Evolutionary conservation across 1,139 yeast genomes (phyloP).

Genomic region (Zygoascus hellenicus): DNA sequence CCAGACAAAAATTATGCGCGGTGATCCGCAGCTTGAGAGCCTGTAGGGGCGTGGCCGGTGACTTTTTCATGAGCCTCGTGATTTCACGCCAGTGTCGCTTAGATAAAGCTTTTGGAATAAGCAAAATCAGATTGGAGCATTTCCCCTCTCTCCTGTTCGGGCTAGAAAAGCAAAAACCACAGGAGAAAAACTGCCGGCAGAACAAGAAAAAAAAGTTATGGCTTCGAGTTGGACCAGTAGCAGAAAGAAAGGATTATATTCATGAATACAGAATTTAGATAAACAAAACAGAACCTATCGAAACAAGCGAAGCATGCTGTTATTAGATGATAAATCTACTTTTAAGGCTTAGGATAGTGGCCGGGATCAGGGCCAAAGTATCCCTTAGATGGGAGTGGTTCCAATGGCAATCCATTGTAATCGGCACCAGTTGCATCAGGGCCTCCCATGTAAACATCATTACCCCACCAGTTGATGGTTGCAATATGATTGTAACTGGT

Average conservation of each 20-base stretch:
- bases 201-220: no score
- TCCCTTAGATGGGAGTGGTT: slow-evolving; percentile 41
- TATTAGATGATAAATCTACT: not conserved
- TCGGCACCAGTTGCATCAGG: slow-evolving; percentile 38
- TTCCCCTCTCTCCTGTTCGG: no score
- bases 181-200: no score
- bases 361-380: slow-evolving; percentile 42
- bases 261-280: not conserved
- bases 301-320: not conserved
- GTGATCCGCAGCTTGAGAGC: no score
- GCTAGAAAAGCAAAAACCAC: no score
- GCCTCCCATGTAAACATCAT: slow-evolving; percentile 40
- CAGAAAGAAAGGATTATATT: not conserved
- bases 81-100: no score
- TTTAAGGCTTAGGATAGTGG: slow-evolving; percentile 15
- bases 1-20: no score
- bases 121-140: no score
- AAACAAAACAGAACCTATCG: not conserved
- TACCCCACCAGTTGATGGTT: slow-evolving; percentile 58
- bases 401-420: slow-evolving; percentile 34
- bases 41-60: no score
- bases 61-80: no score
- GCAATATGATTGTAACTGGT: slow-evolving; percentile 41
- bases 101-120: no score
- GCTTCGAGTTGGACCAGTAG: no score